These are phyloP conservation scores for Trichoderma cornu-damae DNA, from an alignment of 2,329 filamentous ascomycete genomes.

Conservation along the genomic window DNA sequence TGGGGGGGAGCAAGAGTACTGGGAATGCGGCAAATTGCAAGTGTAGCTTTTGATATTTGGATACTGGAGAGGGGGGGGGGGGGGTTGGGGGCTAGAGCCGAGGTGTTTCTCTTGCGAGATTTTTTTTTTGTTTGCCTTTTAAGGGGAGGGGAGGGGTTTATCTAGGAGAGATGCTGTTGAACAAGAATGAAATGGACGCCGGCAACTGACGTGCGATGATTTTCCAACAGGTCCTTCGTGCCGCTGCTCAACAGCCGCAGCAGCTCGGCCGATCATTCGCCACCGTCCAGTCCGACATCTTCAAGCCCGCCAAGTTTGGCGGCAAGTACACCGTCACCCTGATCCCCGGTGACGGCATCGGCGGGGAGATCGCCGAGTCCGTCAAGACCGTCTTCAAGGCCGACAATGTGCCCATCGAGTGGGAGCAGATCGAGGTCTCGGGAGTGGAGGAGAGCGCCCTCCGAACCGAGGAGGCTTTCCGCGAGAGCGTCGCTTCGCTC, in stretches of 20 bases:
- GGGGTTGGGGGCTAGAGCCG: neutral
- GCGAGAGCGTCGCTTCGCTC: constrained; percentile 89
- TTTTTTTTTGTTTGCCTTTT: too few species aligned
- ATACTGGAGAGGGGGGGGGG: neutral
- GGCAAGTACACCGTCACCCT: constrained; percentile 99
- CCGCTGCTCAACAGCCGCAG: constrained; percentile 43
- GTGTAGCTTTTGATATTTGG: neutral
- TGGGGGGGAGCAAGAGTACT: neutral
- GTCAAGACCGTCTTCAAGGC: constrained; percentile 99
- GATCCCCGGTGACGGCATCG: constrained; percentile 98
- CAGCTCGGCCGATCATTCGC: constrained; percentile 58
- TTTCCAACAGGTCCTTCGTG: constrained; percentile 47
- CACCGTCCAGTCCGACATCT: constrained; percentile 88
- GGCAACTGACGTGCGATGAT: constrained; percentile 25
- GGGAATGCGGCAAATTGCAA: neutral
- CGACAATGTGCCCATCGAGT: constrained; percentile 96
- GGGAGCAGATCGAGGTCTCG: constrained; percentile 96
- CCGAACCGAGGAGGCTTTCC: constrained; percentile 90
- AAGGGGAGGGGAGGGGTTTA: too few species aligned
- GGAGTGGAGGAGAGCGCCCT: constrained; percentile 78
- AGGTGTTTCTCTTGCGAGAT: constrained; percentile 1
- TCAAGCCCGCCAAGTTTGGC: constrained; percentile 98
- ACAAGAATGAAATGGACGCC: neutral
- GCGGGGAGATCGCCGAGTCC: constrained; percentile 93
- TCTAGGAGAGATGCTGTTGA: neutral